Evolutionary conservation across 352 stramenopile genomes (phyloP), one percentile per base, ranked within the genome.

Genomic region (Globisporangium takayamanum): DNA sequence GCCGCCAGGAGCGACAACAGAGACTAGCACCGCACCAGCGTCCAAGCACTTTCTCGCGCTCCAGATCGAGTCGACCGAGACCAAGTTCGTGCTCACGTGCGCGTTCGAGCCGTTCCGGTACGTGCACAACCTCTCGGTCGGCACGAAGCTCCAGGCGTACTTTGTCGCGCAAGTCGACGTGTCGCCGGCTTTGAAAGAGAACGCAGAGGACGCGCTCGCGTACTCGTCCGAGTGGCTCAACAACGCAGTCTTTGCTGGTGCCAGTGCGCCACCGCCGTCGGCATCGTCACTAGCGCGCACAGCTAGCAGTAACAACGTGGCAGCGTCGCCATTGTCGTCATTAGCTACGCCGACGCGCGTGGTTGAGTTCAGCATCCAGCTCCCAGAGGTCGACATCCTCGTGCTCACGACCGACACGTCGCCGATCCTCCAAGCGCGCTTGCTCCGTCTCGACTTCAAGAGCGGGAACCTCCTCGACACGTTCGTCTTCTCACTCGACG

Each of bases 321-420:
- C 28, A 33, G 2, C 28, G 5, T 33, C 44, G 1, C 2, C n/a
- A 6, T 6, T 20, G 44, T 15, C 44, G 20, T 14, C 39, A n/a
- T 7, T n/a, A 22, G 14, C 41, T 4, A 25, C n/a, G 14, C 20
- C 50, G 18, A 25, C 57, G 15, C 63, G 58, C 45, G 65, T 67
- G 5, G 70, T 91, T 10, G 70, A 80, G 56, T 77, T 87, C 26
- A 77, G 53, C 25, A 68, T 91, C 25, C 67, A 67, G 47, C 47
- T 91, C n/a, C 81, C 81, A 4, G 59, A 87, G 37, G 71, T 91
- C 5, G 79, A 91, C 33, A 52, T 91, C 15, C 76, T 88, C 28
- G 61, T 88, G 20, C 67, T 88, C 36, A 82, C 72, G 28, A 84
- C 77, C 0, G 79, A 87, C 28, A 70, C 70, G 1, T 89, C 81